phyloP scores from a whole-genome alignment of 164 flowering plant genomes.

The Chloranthus sessilifolius region DNA sequence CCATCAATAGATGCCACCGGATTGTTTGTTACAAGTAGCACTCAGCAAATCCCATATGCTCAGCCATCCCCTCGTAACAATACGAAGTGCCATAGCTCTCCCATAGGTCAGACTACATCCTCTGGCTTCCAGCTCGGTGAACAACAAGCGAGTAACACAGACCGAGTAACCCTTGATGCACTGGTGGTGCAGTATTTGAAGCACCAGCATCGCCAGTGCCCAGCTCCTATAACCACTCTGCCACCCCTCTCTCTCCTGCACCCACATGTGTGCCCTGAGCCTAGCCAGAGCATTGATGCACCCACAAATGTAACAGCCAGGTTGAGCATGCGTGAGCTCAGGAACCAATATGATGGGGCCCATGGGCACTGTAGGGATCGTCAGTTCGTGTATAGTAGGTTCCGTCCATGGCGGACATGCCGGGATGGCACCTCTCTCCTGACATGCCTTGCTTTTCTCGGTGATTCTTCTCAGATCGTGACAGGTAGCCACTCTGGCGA shows the following conservation, averaged over 20 bases:
- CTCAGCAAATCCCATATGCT: constrained; percentile 37
- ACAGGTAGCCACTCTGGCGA: constrained; percentile 82
- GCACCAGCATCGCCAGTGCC: constrained; percentile 97
- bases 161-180: constrained; percentile 77
- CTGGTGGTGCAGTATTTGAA: constrained; percentile 89
- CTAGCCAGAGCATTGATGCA: constrained; percentile 74
- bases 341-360: constrained; percentile 60
- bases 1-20: constrained; percentile 35
- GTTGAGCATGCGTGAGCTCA: constrained; percentile 69
- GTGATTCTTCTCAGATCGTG: constrained; percentile 64
- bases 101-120: constrained; percentile 29
- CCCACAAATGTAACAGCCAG: constrained; percentile 85
- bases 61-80: constrained; percentile 30
- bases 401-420: constrained; percentile 92
- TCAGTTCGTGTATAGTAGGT: constrained; percentile 89
- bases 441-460: constrained; percentile 74
- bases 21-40: constrained; percentile 27
- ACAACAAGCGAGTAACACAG: constrained; percentile 41
- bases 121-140: constrained; percentile 53
- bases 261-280: constrained; percentile 94
- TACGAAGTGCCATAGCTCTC: constrained; percentile 23
- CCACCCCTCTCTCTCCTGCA: constrained; percentile 95
- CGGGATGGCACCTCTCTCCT: constrained; percentile 81
- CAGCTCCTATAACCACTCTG: constrained; percentile 94
- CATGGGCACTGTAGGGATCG: constrained; percentile 80